Base-by-base conservation (phyloP, 192 early-diverging fungal species). In the Podila verticillata region DNA sequence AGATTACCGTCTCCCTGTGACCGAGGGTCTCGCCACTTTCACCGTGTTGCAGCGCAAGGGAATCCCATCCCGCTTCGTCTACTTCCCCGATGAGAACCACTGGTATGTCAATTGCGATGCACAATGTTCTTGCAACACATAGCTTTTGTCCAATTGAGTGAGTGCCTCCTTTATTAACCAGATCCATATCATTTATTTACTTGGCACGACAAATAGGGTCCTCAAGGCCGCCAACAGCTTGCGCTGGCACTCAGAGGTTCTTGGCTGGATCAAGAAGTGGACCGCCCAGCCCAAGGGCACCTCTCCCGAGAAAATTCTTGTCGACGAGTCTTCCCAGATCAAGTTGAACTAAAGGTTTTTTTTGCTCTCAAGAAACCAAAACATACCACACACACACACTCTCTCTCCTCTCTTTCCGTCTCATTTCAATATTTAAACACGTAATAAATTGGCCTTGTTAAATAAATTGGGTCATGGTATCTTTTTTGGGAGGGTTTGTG, bases 61-160 rank as follows among this genome's bases (percentile, higher is more conserved):
- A 34, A 87, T 95, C 24, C 89, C 89, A 35, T 87, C 92, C 0
- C 84, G 89, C 5, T 78, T 95, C 8, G 61, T 96, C 44, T 93
- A 93, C 66, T 96, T 96, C 79, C 90, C 89, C 22, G 91, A 93
- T 72, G 93, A 95, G 73, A 88, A 87, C 82, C 88, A 90, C 81
- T 78, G 70, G 81, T 69, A 63, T 24, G 70, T 61, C 2, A 5
- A 12, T 39, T 22, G 4, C 32, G 36, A 20, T 39, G n/a, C 48
- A 26, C 26, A 0, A 29, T 49, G 5, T 15, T 32, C 26, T 65
- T 1, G 9, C n/a, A 64, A 22, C 32, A 74, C 71, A 30, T 77
- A 73, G 66, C 57, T 7, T 10, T 10, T 32, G 22, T 15, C 5
- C 22, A 44, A 51, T 28, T 6, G 9, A 22, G 2, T 6, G 9